Percentiles rank a stretch among this genome's conserved stretches.
Evolutionary conservation across 1,284 basidiomycete species (phyloP).

Genomic region (Cutaneotrichosporon cutaneum): DNA sequence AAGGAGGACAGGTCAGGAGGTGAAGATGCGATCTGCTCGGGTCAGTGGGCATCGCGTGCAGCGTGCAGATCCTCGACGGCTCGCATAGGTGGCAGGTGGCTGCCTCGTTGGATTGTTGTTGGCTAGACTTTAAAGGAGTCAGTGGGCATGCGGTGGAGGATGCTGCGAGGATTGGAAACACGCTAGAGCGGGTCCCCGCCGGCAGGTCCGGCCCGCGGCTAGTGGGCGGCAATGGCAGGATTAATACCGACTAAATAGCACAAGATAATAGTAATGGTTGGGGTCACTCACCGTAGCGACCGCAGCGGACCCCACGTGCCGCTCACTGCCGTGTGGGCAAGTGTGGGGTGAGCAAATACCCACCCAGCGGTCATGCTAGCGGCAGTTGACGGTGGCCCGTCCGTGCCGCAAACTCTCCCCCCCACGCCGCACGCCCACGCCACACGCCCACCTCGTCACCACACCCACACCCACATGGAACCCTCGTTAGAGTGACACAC

Average conservation of each 20-base stretch:
- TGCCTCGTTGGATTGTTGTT: background rate
- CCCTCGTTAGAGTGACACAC: too few relatives aligned
- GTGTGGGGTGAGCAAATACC: slow-evolving; percentile 5
- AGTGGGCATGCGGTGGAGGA: background rate
- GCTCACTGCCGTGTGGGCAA: slow-evolving; percentile 1
- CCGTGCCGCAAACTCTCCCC: background rate
- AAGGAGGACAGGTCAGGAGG: too few relatives aligned
- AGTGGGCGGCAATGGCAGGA: background rate
- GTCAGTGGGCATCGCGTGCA: background rate
- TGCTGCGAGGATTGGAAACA: background rate
- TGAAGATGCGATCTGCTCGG: background rate
- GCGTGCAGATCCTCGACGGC: background rate
- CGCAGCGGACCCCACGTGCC: background rate
- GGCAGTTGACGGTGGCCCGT: slow-evolving; percentile 3
- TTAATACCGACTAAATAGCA: background rate
- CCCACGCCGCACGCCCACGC: background rate
- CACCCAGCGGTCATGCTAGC: too few relatives aligned
- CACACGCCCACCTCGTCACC: background rate
- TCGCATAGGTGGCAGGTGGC: too few relatives aligned
- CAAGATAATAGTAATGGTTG: too few relatives aligned
- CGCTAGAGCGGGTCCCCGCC: background rate
- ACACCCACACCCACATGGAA: background rate
- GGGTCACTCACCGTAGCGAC: background rate
- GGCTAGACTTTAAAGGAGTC: background rate
- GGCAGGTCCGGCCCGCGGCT: background rate